Evolutionary conservation across 257 asterid genomes (phyloP).

Genomic region (Solanum microdontum): DNA sequence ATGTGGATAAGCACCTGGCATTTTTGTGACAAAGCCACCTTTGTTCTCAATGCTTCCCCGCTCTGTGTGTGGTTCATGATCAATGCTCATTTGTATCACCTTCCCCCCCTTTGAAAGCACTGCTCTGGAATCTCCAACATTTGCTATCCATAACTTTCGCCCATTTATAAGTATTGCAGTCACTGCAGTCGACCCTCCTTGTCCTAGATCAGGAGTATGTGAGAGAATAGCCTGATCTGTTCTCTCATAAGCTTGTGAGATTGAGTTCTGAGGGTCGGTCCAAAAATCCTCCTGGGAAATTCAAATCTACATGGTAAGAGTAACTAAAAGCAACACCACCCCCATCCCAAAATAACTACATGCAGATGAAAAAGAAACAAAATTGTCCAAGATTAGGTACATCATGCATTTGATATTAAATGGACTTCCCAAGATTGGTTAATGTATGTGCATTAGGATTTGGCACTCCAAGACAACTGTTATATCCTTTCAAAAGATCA

Average conservation of each 20-base stretch:
- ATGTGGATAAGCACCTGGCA: slow-evolving; percentile 56
- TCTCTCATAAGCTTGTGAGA: slow-evolving; percentile 64
- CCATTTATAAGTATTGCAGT: slow-evolving; percentile 67
- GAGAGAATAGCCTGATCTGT: slow-evolving; percentile 84
- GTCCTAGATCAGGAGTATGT: slow-evolving; percentile 70
- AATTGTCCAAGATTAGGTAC: not conserved
- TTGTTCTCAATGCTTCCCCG: slow-evolving; percentile 65
- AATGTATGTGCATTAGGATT: not conserved
- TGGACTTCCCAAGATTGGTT: not conserved
- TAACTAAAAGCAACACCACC: not conserved
- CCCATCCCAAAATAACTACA: not conserved
- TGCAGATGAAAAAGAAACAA: not conserved
- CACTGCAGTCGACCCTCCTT: slow-evolving; percentile 97
- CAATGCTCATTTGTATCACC: slow-evolving; percentile 73
- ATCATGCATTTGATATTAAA: not conserved
- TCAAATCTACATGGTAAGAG: not conserved
- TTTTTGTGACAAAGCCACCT: slow-evolving; percentile 92
- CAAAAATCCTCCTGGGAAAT: slow-evolving; percentile 61
- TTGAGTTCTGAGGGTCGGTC: slow-evolving; percentile 52
- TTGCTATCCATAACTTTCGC: slow-evolving; percentile 69
- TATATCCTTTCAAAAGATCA: not conserved
- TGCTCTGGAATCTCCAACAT: slow-evolving; percentile 92
- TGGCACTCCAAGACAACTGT: not conserved
- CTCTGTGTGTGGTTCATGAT: slow-evolving; percentile 87
- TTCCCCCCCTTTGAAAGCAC: slow-evolving; percentile 76